phyloP scores from a whole-genome alignment of 257 asterid genomes.

The Gentiana straminea region DNA sequence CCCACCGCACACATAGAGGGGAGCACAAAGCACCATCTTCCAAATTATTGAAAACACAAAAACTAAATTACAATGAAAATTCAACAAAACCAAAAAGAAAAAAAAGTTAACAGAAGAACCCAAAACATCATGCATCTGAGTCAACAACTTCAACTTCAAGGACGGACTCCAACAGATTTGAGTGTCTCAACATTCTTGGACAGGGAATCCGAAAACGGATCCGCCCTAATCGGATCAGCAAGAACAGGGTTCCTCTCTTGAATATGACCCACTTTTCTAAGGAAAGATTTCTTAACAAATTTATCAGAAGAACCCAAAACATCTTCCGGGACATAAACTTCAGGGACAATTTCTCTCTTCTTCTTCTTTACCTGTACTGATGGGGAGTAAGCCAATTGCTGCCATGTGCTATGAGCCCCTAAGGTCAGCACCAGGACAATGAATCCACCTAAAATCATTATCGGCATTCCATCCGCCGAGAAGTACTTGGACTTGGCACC shows the following conservation, averaged over 20 bases:
- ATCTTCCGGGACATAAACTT: conserved; percentile 6
- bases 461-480: conserved; percentile 4
- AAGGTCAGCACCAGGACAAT: neutral
- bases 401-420: conserved; percentile 4
- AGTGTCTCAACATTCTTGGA: conserved; percentile 3
- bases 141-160: no score
- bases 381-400: conserved; percentile 9
- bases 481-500: neutral
- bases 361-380: conserved; percentile 3
- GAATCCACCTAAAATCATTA: conserved; percentile 8
- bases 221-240: neutral
- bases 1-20: no score
- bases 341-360: conserved; percentile 10
- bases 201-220: conserved; percentile 6
- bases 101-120: no score
- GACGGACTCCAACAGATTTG: conserved; percentile 2
- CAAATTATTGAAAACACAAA: no score
- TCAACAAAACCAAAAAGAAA: no score
- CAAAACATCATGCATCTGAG: no score
- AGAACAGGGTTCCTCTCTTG: conserved; percentile 4
- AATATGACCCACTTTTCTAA: conserved; percentile 10
- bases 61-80: no score
- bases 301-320: conserved; percentile 6
- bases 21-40: no score
- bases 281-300: conserved; percentile 10